Base-by-base conservation (phyloP, 176 grass and related monocot genomes). In the Zea mays region DNA sequence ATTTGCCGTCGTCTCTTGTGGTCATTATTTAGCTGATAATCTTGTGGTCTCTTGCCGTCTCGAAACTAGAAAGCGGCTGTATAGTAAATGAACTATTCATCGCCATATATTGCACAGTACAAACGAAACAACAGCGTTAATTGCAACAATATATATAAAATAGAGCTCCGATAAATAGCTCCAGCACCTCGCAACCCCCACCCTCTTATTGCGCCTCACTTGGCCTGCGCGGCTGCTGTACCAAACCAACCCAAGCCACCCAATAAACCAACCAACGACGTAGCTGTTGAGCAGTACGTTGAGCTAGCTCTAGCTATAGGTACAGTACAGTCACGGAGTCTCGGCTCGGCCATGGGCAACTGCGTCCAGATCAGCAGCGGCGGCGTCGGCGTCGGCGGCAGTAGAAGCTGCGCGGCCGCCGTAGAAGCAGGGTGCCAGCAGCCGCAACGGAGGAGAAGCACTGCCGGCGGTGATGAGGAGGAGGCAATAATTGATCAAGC, bases 261-360 rank as follows among this genome's bases (percentile, higher is more conserved):
- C 69, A 75, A 7, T 54, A 54, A 54, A 40, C 16, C 71, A 69
- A 65, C 65, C 40, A 5, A n/a, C 76, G 45, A n/a, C 77, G 39
- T 35, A 20, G 61, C 62, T 40, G 44, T 38, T 49, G 33, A 65
- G 48, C 71, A 47, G 27, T 27, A 27, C 27, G 81, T 49, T 59
- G 65, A 74, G 20, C 27, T 20, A 55, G 69, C 71, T 81, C 27
- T 27, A 27, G 27, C 27, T 27, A 27, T 27, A 16, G 35, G 17
- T 48, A 76, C 36, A 46, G 45, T 45, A 59, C 55, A 20, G 6
- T 65, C 75, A 51, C 75, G 10, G 61, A 65, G 45, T 3, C 21
- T 33, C 3, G 1, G 12, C 15, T 13, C 52, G 2, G 70, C 27
- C 75, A 84, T 88, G 86, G 86, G 86, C 45, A 88, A 88, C 69